Percentiles rank a stretch among this genome's conserved stretches.
phyloP scores from a whole-genome alignment of 2,329 filamentous ascomycete genomes.

The Lasiodiplodia citricola region DNA sequence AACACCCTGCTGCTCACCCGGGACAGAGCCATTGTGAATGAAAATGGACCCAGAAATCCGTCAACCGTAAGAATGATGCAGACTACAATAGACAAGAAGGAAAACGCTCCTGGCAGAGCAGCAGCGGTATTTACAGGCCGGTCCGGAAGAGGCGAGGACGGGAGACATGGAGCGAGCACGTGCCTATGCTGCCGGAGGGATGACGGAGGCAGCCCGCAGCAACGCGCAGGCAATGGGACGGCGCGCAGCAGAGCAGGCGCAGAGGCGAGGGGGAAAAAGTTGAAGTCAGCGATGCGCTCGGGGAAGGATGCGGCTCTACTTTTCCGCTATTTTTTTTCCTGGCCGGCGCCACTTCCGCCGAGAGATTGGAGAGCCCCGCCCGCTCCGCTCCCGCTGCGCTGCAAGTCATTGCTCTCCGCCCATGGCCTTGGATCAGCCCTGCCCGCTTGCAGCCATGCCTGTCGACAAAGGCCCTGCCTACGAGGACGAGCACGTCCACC shows the following conservation, averaged over 20 bases:
- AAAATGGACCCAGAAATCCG: neutral
- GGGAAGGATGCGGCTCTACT: constrained; percentile 14
- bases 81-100: constrained; percentile 21
- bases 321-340: constrained; percentile 5
- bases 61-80: neutral
- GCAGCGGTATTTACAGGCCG: constrained; percentile 15
- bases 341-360: constrained; percentile 15
- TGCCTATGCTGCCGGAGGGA: neutral
- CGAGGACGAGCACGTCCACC: constrained; percentile 86
- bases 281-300: constrained; percentile 4
- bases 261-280: neutral
- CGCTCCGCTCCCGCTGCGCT: neutral
- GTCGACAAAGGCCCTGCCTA: constrained; percentile 55
- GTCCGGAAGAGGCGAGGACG: neutral
- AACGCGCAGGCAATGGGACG: neutral
- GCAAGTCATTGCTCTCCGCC: constrained; percentile 1
- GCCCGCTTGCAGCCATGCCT: neutral
- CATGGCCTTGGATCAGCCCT: constrained; percentile 6
- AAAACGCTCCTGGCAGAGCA: constrained; percentile 15
- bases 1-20: constrained; percentile 14
- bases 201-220: neutral
- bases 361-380: neutral
- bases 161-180: constrained; percentile 16
- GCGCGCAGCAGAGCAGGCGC: neutral
- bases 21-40: constrained; percentile 20